phyloP scores from a whole-genome alignment of 257 asterid species.

The Vinca minor region DNA sequence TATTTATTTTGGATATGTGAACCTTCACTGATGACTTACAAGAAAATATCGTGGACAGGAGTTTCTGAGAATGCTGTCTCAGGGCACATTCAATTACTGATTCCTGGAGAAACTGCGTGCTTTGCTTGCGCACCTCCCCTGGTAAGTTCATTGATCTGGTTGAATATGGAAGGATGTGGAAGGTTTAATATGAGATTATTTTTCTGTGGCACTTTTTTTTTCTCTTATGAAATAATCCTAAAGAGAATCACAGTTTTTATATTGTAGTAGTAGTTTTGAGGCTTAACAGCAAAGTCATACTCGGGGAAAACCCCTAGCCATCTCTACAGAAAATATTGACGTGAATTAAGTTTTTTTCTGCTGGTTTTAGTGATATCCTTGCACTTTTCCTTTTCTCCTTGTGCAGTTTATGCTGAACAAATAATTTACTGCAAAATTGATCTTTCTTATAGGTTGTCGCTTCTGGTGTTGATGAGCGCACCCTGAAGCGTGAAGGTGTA shows the following conservation, averaged over 20 bases:
- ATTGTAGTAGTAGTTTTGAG: not conserved
- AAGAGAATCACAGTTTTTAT: not conserved
- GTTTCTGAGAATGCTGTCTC: slow-evolving; percentile 99
- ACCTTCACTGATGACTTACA: slow-evolving; percentile 15
- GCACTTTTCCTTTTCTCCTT: not conserved
- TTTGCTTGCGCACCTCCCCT: slow-evolving; percentile 99
- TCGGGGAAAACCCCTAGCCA: not conserved
- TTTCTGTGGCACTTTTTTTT: not conserved
- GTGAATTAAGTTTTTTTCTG: not conserved
- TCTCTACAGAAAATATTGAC: not conserved
- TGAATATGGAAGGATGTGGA: not conserved
- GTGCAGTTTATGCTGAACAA: not conserved
- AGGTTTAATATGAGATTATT: no score
- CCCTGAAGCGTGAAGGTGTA: slow-evolving; percentile 96
- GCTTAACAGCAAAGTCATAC: not conserved
- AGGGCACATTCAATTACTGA: slow-evolving; percentile 86
- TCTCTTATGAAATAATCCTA: not conserved
- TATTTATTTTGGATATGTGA: not conserved
- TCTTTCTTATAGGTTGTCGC: slow-evolving; percentile 68
- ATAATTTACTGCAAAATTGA: no score
- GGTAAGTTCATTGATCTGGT: slow-evolving; percentile 52
- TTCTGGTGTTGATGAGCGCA: slow-evolving; percentile 92
- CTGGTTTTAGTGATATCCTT: not conserved
- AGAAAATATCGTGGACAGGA: slow-evolving; percentile 37
- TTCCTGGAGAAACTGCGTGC: slow-evolving; percentile 98